A percentile compares a stretch with the other conserved stretches of the same genome.
These are phyloP conservation scores for Syzygium jambos DNA, from an alignment of 345 rosid genomes.

Conservation along the genomic window DNA sequence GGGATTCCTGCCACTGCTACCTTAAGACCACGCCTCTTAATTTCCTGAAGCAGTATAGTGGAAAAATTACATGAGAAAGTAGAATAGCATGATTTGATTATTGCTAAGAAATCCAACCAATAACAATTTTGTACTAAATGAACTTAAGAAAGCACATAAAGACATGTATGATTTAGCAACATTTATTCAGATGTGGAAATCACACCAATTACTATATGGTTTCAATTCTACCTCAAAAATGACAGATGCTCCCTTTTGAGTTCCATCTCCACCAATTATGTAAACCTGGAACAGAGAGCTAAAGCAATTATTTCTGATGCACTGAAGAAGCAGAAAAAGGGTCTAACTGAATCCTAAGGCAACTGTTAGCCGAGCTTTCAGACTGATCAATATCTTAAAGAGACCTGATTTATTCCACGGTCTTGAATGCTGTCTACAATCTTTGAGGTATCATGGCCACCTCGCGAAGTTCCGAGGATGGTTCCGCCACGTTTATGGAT, in stretches of 20 bases:
- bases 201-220: background rate
- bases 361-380: background rate
- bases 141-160: background rate
- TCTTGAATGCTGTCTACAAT: slow-evolving; percentile 84
- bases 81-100: background rate
- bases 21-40: slow-evolving; percentile 72
- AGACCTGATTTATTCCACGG: slow-evolving; percentile 75
- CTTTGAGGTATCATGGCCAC: slow-evolving; percentile 67
- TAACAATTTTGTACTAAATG: background rate
- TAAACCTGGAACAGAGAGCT: slow-evolving; percentile 41
- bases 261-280: slow-evolving; percentile 90
- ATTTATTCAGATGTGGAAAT: background rate
- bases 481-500: slow-evolving; percentile 86
- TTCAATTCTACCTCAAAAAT: slow-evolving; percentile 54
- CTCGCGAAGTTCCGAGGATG: slow-evolving; percentile 68
- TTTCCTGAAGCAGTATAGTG: slow-evolving; percentile 32
- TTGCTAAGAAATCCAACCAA: background rate
- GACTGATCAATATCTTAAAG: background rate
- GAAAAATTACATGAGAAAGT: background rate
- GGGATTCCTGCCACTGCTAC: slow-evolving; percentile 87
- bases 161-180: background rate
- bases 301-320: background rate
- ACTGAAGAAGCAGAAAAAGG: background rate
- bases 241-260: slow-evolving; percentile 79
- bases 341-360: background rate